Evolutionary conservation across 116 monocot species (phyloP).

Genomic region (Dioscorea cayenensis): DNA sequence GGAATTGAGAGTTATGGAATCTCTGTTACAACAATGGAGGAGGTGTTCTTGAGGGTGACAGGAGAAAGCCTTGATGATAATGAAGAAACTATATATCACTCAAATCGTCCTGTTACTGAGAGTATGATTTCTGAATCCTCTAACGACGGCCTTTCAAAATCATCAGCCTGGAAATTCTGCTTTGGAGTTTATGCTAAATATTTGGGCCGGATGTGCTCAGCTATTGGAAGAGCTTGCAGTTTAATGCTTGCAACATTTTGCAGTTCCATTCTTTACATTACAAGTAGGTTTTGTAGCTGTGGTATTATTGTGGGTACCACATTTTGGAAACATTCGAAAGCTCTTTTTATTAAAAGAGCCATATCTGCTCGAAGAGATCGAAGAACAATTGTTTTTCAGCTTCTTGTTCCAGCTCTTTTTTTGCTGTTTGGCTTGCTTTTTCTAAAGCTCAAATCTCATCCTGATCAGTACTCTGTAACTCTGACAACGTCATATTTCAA

Average conservation of each 20-base stretch:
- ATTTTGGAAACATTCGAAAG: conserved; percentile 75
- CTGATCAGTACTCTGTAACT: conserved; percentile 67
- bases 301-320: conserved; percentile 37
- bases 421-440: conserved; percentile 73
- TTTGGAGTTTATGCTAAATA: conserved; percentile 18
- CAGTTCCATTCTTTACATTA: conserved; percentile 30
- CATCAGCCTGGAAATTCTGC: conserved; percentile 14
- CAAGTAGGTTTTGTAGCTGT: conserved; percentile 44
- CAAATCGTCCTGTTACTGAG: conserved; percentile 10
- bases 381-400: conserved; percentile 78
- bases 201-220: conserved; percentile 25
- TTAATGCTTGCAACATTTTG: conserved; percentile 28
- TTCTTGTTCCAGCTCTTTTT: conserved; percentile 73
- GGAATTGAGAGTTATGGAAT: conserved; percentile 87
- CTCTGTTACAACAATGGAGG: conserved; percentile 89
- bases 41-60: conserved; percentile 86
- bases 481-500: conserved; percentile 87
- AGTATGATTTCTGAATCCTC: conserved; percentile 23
- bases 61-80: conserved; percentile 33
- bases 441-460: conserved; percentile 79
- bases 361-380: conserved; percentile 72
- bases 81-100: conserved; percentile 19
- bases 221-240: conserved; percentile 30
- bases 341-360: conserved; percentile 68
- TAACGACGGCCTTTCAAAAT: conserved; percentile 8